These are phyloP conservation scores for Cryptosporidium canis DNA, from an alignment of 169 alveolate species.

Conservation along the genomic window DNA sequence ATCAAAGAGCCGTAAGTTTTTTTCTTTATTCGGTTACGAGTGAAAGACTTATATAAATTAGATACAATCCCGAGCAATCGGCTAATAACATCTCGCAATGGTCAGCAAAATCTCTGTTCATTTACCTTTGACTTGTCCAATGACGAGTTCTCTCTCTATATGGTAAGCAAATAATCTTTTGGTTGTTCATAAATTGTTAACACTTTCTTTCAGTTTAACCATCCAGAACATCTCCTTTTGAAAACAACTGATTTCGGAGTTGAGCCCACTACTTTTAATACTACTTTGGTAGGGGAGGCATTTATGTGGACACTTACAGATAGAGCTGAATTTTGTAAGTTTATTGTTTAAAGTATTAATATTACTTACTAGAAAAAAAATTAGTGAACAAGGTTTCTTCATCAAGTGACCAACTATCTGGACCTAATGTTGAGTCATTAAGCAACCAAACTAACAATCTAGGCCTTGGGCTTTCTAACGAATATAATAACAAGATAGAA, in stretches of 20 bases:
- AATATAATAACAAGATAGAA: not conserved
- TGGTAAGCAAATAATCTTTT: not conserved
- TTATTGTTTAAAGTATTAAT: not conserved
- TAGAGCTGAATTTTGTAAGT: not conserved
- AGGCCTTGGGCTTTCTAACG: not conserved
- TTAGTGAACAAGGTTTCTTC: not conserved
- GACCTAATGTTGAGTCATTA: not conserved
- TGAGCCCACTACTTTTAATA: not conserved
- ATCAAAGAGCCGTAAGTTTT: not conserved
- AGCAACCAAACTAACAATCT: not conserved
- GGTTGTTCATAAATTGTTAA: not conserved
- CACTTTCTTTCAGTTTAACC: not conserved
- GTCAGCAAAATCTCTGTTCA: not conserved
- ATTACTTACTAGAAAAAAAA: not conserved
- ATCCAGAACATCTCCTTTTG: not conserved
- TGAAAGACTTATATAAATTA: not conserved
- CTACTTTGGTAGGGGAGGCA: not conserved
- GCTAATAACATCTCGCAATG: not conserved
- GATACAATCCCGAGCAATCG: not conserved
- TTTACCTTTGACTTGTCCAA: not conserved
- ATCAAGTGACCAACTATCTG: not conserved
- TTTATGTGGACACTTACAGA: not conserved
- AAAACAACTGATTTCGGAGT: not conserved
- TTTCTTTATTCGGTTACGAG: not conserved
- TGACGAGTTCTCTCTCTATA: not conserved